Evolutionary conservation across 352 stramenopile species (phyloP), one percentile per base, ranked within the genome.

Genomic region (Phytophthora sansomeana): DNA sequence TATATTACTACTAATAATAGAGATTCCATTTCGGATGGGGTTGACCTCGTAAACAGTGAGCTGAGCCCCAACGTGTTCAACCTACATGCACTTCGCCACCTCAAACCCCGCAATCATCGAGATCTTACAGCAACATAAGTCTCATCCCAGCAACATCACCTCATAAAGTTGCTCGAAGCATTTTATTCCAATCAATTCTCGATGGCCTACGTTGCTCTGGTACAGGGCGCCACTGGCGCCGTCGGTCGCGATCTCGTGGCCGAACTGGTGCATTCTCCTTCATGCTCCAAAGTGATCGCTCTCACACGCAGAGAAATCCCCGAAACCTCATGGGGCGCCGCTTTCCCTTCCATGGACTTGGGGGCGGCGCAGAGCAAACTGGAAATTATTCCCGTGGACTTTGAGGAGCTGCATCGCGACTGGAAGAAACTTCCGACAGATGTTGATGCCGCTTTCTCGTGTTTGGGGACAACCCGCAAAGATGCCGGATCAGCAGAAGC

Each of bases 381-480:
- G 33, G 62, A 89, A 61, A 66, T 91, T 33, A 63, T 84, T 6
- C 26, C 59, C 3, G 61, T 91, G 28, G 70, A 89, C 58, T 91
- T 88, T 63, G 78, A 89, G 21, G 65, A 77, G 41, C 55, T 91
- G 30, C 65, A 64, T 49, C 67, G 63, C 51, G 66, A 72, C 21
- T 70, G 71, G 56, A 67, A 83, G 10, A 75, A 72, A 44, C 5
- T 67, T 0, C 51, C 69, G 0, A 72, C 70, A 35, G 61, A 79
- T 19, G 58, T 83, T 0, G 72, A 88, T 49, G 82, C 82, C 0
- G 71, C 81, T 2, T 93, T 93, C 46, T 89, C 78, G 26, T 90
- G 78, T 50, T 47, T 93, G 6, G 82, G 85, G 10, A 91, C 85
- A n/a, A 93, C 85, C 0, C 78, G 78, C n/a, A 87, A 87, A 73